Base-by-base conservation (phyloP, 495 filamentous ascomycete species). In the Penicillium salamii region DNA sequence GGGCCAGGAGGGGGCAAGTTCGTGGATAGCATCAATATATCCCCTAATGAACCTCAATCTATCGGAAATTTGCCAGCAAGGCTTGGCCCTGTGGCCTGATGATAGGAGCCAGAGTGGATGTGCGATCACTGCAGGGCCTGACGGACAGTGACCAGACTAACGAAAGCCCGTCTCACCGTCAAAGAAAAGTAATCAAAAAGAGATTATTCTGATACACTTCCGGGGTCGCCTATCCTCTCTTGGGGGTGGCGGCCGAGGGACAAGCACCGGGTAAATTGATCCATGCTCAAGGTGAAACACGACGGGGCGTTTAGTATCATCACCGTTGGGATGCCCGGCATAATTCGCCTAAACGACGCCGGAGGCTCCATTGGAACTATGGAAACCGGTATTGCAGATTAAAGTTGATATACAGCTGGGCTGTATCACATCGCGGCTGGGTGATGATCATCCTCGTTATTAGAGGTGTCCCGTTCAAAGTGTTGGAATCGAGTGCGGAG, bases 271-370 rank as follows among this genome's bases (percentile, higher is more conserved):
- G 40, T 47, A 56, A 46, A 59, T 59, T 26, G 53, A 54, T 32
- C 28, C 12, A 34, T 45, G 29, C 35, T 58, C 40, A 60, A 57
- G 43, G 15, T 63, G 60, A 63, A 63, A 63, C 60, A 49, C 6
- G 26, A 50, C 47, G 53, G 50, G 41, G 46, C 52, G 32, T 48
- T 50, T 45, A 50, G 20, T 35, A 43, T 42, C 15, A 35, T 23
- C 20, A 28, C 33, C 36, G 50, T 46, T 43, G 14, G 23, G 47
- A 37, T 29, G 33, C 11, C 26, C 42, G 44, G 44, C 31, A 20
- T 34, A 45, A 44, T 50, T 49, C 33, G 20, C 57, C 53, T 21
- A 41, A 57, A 52, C 28, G 24, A 42, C 34, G 35, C 36, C 57
- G 45, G 45, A 43, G 14, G 28, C 9, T 53, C 53, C 49, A 46